Evolutionary conservation across 2,329 filamentous ascomycete species (phyloP), one percentile per base, ranked within the genome.

Genomic region (Nigrospora osmanthi): DNA sequence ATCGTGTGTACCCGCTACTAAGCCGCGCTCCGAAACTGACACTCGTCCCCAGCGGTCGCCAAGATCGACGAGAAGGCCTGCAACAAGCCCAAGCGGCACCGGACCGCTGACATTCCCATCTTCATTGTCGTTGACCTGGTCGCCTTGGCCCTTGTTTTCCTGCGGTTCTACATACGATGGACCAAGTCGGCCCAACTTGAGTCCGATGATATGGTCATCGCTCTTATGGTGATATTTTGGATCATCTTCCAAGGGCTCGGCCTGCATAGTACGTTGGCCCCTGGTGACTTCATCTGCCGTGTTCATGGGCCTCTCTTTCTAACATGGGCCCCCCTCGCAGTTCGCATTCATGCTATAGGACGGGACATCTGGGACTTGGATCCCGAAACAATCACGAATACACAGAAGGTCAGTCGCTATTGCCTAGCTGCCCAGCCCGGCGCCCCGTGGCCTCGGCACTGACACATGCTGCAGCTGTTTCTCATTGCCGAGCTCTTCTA

Each of bases 321-420:
- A 10, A 28, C 23, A 7, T 28, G 6, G n/a, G 23, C 23, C 23
- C 10, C 23, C 34, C 34, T n/a, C 11, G 14, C 33, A 50, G 48
- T 48, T 11, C 48, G 45, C 6, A 42, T 45, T 28, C 45, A 40
- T 3, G 46, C 40, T 4, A 43, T 50, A 16, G 48, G 48, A 5
- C 40, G 15, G 19, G 46, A 50, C 15, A 39, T 46, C 10, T 50
- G 48, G 48, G 38, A 43, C 16, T 40, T 50, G 13, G 40, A 50
- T 23, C 35, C 36, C 6, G 6, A 17, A 3, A 46, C 45, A 7
- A 46, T 50, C 31, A 43, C 37, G 19, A 35, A 13, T 3, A 47
- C 41, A 10, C 31, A 48, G 13, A 45, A 46, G 45, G 48, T 50
- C 15, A n/a, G 46, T 31, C 42, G 15, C 12, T 12, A 2, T 23